Base-by-base conservation (phyloP, 2,329 filamentous ascomycete species). In the Aspergillus fijiensis region DNA sequence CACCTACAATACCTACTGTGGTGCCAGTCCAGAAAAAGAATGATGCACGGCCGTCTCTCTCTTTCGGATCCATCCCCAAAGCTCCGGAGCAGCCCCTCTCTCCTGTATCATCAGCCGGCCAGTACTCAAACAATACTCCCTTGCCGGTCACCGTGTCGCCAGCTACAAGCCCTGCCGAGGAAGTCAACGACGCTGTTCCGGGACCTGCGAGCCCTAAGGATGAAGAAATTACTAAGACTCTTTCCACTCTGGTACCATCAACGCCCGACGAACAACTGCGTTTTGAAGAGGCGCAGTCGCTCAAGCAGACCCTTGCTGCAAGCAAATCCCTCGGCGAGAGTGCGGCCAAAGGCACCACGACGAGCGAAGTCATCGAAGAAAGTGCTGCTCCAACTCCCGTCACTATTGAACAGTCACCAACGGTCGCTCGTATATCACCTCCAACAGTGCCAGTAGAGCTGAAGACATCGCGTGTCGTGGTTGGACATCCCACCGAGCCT, bases 61-160 rank as follows among this genome's bases (percentile, higher is more conserved):
- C 65, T 21, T 51, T 72, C 51, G 69, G 72, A 9, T 63, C 66
- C n/a, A 62, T 67, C 21, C 10, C 48, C 16, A 62, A 69, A 21
- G 60, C 65, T 16, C 49, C 65, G 45, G 76, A 79, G 55, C 75
- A 77, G 51, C 76, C 76, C 21, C 72, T 78, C 39, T 80, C 78
- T 10, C 84, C 85, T 25, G 84, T 80, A 9, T 94, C 91, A 5
- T 92, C 89, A 1, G 78, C 85, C 57, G 86, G 82, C 33, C 84
- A 87, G 1, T 87, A 88, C 67, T 92, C 89, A 49, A 87, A 87
- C 57, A 86, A 88, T 23, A 95, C 91, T 0, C 89, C 91, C 1
- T 84, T 83, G 39, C 82, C 87, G 45, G 84, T 87, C 61, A 85
- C 89, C 63, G 84, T 82, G 6, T 92, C 90, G 1, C 86, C 89